Evolutionary conservation across 768 basidiomycete genomes (phyloP), one percentile per base, ranked within the genome.

Genomic region (Cystofilobasidium ferigula): DNA sequence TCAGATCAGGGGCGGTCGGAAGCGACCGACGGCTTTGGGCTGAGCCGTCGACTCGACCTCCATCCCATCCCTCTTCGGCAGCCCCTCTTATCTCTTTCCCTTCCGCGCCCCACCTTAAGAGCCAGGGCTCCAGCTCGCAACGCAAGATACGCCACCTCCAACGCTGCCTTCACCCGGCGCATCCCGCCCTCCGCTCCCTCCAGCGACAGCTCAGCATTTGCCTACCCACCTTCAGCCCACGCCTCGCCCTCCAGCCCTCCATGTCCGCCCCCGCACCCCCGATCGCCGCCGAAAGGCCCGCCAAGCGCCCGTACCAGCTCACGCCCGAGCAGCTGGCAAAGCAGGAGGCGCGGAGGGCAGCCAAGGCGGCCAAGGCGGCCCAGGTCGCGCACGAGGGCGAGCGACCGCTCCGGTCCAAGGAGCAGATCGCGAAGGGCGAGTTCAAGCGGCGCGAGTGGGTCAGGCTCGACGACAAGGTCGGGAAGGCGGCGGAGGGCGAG

Each of bases 241-340:
- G 30, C 40, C 20, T 5, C 18, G 18, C 38, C 66, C 22, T 62
- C 57, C 58, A n/a, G 20, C 45, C 20, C 38, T 62, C 69, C 42
- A 71, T 69, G 36, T 68, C 45, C 14, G n/a, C 58, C n/a, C 65
- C 51, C 2, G 60, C 61, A n/a, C 64, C 60, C 3, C 66, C 71
- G 20, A 64, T 53, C 18, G 38, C 30, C 30, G 64, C 38, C 10
- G 62, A 62, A 35, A 56, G 40, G 57, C 56, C 38, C 2, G 5
- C 26, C 10, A 66, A 66, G 45, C 22, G 4, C 12, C 12, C 65
- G n/a, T 43, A 22, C 35, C 36, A 61, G n/a, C 48, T 67, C 26
- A 67, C 65, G 2, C 65, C 67, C 2, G 67, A 34, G 5, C 61
- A 63, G 42, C 22, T 57, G 10, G 62, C 56, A 26, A 51, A 58